Percentiles rank a stretch among this genome's conserved stretches.
Conservation (phyloP, 768 basidiomycete genomes). For the Boletus reticulatus region DNA sequence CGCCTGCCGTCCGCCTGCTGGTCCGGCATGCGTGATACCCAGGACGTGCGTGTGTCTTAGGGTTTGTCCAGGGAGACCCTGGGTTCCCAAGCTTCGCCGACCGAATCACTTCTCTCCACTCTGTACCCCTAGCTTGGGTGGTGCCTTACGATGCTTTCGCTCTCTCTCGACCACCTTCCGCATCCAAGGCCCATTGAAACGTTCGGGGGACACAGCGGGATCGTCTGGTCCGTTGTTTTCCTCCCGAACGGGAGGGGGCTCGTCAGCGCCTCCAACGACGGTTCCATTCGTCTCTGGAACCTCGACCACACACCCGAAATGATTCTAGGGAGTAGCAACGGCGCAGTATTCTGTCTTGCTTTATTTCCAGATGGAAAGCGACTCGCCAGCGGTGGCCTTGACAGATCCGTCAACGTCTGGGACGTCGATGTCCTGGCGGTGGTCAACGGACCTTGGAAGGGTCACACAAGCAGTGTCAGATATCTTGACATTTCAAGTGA, state of each 20-base stretch:
- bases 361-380: conserved; percentile 26
- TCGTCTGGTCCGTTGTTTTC: conserved; percentile 30
- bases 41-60: conserved; percentile 31
- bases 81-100: conserved; percentile 18
- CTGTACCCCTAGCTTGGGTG: conserved; percentile 22
- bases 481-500: conserved; percentile 28
- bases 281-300: conserved; percentile 30
- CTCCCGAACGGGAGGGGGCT: conserved; percentile 24
- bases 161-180: conserved; percentile 29
- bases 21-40: conserved; percentile 30
- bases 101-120: conserved; percentile 22
- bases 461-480: conserved; percentile 26
- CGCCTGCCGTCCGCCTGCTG: conserved; percentile 32
- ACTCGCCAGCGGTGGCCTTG: conserved; percentile 30
- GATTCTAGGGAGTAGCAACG: conserved; percentile 21
- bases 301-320: conserved; percentile 24
- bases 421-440: conserved; percentile 20
- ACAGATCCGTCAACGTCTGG: conserved; percentile 32
- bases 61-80: conserved; percentile 28
- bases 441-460: conserved; percentile 23
- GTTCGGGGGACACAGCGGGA: conserved; percentile 26
- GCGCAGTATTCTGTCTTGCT: conserved; percentile 26
- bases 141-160: conserved; percentile 29
- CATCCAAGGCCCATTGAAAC: conserved; percentile 21
- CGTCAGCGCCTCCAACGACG: conserved; percentile 30